Evolutionary conservation across 768 basidiomycete species (phyloP).

Genomic region (Lactarius hatsudake): DNA sequence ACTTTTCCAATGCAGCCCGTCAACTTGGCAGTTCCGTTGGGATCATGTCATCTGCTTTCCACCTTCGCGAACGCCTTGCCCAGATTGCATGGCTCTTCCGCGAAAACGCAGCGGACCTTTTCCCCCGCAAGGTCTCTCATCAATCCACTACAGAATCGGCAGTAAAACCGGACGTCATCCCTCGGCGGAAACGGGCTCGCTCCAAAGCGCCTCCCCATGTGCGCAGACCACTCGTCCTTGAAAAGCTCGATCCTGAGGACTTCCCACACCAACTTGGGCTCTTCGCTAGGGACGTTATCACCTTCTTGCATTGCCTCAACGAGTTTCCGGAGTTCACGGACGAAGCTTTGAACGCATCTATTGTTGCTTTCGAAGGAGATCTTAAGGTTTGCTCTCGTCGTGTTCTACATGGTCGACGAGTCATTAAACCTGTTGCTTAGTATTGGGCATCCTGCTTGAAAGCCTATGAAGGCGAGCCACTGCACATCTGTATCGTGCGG

Average conservation of each 20-base stretch:
- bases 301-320: slow-evolving; percentile 67
- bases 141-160: slow-evolving; percentile 40
- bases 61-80: slow-evolving; percentile 65
- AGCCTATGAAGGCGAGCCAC: slow-evolving; percentile 53
- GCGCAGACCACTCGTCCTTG: slow-evolving; percentile 50
- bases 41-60: slow-evolving; percentile 69
- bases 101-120: slow-evolving; percentile 74
- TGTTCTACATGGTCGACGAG: slow-evolving; percentile 4
- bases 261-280: slow-evolving; percentile 64
- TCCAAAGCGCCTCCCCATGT: slow-evolving; percentile 43
- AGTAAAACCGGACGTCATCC: slow-evolving; percentile 38
- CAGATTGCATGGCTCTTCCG: slow-evolving; percentile 69
- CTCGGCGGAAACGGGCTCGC: slow-evolving; percentile 37
- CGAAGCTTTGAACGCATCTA: slow-evolving; percentile 66
- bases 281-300: slow-evolving; percentile 63
- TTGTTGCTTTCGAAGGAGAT: slow-evolving; percentile 66
- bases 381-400: slow-evolving; percentile 47
- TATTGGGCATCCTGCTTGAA: slow-evolving; percentile 74
- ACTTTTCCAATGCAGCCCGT: slow-evolving; percentile 72
- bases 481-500: slow-evolving; percentile 1
- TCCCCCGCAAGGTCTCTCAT: slow-evolving; percentile 59
- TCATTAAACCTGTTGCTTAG: slow-evolving; percentile 36
- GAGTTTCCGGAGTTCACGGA: slow-evolving; percentile 80
- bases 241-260: slow-evolving; percentile 58
- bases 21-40: slow-evolving; percentile 77